phyloP scores from a whole-genome alignment of 345 rosid species.

The Excoecaria cochinchinensis region DNA sequence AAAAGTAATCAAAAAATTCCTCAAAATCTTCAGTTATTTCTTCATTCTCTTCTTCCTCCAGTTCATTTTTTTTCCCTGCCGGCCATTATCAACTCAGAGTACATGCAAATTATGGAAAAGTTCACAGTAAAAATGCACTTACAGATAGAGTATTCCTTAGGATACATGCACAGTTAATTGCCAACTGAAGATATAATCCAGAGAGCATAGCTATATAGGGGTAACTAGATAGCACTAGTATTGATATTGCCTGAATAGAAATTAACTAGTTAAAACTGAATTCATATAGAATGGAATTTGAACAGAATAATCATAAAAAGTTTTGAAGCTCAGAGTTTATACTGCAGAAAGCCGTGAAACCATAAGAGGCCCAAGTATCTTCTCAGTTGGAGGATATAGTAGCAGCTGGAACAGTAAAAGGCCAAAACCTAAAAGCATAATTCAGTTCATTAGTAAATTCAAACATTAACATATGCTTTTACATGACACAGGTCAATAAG shows the following conservation, averaged over 20 bases:
- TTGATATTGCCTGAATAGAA: slow-evolving; percentile 45
- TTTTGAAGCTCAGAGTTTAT: slow-evolving; percentile 5
- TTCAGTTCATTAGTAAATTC: not conserved
- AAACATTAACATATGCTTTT: not conserved
- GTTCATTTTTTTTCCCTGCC: not conserved
- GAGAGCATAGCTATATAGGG: slow-evolving; percentile 56
- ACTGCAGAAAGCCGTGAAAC: slow-evolving; percentile 51
- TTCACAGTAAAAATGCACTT: slow-evolving; percentile 22
- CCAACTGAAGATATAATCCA: slow-evolving; percentile 39
- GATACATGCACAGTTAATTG: slow-evolving; percentile 43
- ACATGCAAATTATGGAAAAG: not conserved
- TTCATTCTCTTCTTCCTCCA: not conserved
- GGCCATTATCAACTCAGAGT: not conserved
- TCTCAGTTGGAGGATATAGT: slow-evolving; percentile 46
- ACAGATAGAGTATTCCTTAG: slow-evolving; percentile 51
- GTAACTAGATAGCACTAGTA: slow-evolving; percentile 44
- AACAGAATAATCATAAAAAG: not conserved
- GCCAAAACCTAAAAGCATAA: slow-evolving; percentile 38
- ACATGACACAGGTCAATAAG: not conserved
- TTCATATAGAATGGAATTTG: not conserved
- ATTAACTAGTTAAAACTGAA: not conserved
- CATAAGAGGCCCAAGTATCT: slow-evolving; percentile 40
- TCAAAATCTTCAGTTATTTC: no score
- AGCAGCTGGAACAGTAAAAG: slow-evolving; percentile 54
- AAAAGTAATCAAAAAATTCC: no score